Percentiles rank a stretch among this genome's conserved stretches.
Evolutionary conservation across 768 basidiomycete species (phyloP).

Genomic region (Tricholoma furcatifolium): DNA sequence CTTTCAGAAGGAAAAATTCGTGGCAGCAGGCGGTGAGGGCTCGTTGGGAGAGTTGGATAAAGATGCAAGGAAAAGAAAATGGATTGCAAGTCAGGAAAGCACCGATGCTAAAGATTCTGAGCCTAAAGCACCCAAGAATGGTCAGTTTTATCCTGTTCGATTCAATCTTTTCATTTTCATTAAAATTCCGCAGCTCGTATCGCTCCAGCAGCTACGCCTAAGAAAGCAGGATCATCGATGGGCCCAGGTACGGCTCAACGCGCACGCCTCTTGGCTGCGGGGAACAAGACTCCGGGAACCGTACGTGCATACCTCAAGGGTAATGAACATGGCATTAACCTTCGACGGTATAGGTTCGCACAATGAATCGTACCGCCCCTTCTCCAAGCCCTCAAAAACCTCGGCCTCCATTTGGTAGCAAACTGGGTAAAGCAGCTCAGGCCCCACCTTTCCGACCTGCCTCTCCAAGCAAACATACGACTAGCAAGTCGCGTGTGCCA

Average conservation of each 20-base stretch:
- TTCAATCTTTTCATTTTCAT: background rate
- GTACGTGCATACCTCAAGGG: constrained; percentile 14
- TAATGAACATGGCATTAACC: background rate
- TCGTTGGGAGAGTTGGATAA: constrained; percentile 59
- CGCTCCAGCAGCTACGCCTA: constrained; percentile 46
- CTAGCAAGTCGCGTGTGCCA: constrained; percentile 44
- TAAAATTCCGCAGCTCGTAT: constrained; percentile 33
- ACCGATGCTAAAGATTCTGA: constrained; percentile 32
- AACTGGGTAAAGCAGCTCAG: constrained; percentile 31
- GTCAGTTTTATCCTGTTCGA: constrained; percentile 36
- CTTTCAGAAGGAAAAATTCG: constrained; percentile 62
- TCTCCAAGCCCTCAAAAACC: constrained; percentile 47
- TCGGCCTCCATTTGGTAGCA: constrained; percentile 41
- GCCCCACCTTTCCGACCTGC: constrained; percentile 36
- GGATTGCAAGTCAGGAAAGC: constrained; percentile 63
- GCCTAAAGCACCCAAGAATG: constrained; percentile 56
- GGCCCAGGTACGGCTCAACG: constrained; percentile 54
- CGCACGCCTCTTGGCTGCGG: constrained; percentile 37
- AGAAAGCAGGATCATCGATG: constrained; percentile 50
- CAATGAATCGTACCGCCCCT: constrained; percentile 31
- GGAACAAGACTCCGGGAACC: constrained; percentile 45
- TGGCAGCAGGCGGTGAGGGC: constrained; percentile 46
- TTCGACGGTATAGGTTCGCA: constrained; percentile 27
- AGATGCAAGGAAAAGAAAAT: constrained; percentile 73
- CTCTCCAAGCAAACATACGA: constrained; percentile 50